Evolutionary conservation across 805 yeast species (phyloP).

Genomic region (Kazachstania martiniae): DNA sequence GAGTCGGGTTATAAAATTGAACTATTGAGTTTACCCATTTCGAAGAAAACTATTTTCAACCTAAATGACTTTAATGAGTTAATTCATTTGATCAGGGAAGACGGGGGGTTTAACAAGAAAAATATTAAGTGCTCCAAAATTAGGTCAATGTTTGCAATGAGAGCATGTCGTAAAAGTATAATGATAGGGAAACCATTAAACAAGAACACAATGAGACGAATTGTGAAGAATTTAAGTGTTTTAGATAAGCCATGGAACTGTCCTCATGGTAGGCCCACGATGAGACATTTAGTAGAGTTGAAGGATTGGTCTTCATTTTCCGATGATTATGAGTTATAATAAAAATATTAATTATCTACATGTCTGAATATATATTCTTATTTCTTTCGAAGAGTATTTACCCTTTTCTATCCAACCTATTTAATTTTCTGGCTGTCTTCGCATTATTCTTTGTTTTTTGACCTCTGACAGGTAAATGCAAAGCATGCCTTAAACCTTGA

Average conservation of each 20-base stretch:
- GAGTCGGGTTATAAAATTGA: constrained; percentile 47
- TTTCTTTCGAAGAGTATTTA: not conserved
- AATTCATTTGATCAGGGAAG: constrained; percentile 52
- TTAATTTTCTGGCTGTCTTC: constrained; percentile 76
- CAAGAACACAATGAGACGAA: constrained; percentile 46
- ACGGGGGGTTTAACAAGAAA: constrained; percentile 32
- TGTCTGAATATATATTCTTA: not conserved
- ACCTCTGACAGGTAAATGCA: constrained; percentile 76
- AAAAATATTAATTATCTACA: not conserved
- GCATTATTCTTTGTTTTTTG: constrained; percentile 90
- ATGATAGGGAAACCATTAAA: constrained; percentile 81
- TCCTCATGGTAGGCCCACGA: constrained; percentile 97
- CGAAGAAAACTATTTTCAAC: constrained; percentile 59
- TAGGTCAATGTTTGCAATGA: constrained; percentile 78
- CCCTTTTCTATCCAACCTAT: constrained; percentile 58
- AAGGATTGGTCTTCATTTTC: constrained; percentile 35
- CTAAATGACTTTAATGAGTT: constrained; percentile 63
- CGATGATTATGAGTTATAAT: constrained; percentile 31
- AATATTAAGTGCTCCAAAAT: constrained; percentile 58
- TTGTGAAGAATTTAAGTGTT: constrained; percentile 56
- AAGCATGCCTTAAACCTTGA: constrained; percentile 81
- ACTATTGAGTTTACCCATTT: constrained; percentile 58
- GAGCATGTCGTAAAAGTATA: constrained; percentile 88
- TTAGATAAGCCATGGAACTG: constrained; percentile 93
- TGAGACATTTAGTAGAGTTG: constrained; percentile 74